Percentiles rank a stretch among this genome's conserved stretches.
Evolutionary conservation across 208 protist species (phyloP).

Genomic region (Leishmania amazonensis): DNA sequence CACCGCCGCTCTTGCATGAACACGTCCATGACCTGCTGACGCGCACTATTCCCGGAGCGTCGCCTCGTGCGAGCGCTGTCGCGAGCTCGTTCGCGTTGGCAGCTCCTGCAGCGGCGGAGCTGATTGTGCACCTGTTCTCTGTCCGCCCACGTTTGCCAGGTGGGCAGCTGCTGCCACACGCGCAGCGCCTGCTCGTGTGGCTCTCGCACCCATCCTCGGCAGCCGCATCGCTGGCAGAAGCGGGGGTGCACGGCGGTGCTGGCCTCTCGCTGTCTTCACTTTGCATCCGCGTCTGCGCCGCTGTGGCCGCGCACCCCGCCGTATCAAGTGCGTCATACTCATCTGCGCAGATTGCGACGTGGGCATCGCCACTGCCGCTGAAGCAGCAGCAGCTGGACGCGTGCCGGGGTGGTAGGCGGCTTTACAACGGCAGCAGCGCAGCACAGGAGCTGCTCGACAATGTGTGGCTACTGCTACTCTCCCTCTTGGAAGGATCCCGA

Average conservation of each 20-base stretch:
- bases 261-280: background rate
- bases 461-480: conserved; percentile 33
- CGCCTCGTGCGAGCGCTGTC: background rate
- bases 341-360: background rate
- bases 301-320: conserved; percentile 23
- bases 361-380: background rate
- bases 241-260: background rate
- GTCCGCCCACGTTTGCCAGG: conserved; percentile 26
- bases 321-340: background rate
- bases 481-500: conserved; percentile 10
- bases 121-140: conserved; percentile 18
- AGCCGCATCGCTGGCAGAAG: background rate
- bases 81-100: background rate
- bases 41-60: conserved; percentile 8
- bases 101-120: conserved; percentile 10
- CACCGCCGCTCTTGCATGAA: conserved; percentile 14
- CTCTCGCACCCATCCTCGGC: conserved; percentile 7
- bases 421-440: background rate
- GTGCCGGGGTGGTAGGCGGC: background rate
- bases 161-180: conserved; percentile 25
- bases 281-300: conserved; percentile 24
- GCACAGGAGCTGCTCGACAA: conserved; percentile 27
- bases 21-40: conserved; percentile 5
- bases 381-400: background rate
- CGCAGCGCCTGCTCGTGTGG: conserved; percentile 25